phyloP scores from a whole-genome alignment of 2,329 filamentous ascomycete species.

The Penicillium hordei region DNA sequence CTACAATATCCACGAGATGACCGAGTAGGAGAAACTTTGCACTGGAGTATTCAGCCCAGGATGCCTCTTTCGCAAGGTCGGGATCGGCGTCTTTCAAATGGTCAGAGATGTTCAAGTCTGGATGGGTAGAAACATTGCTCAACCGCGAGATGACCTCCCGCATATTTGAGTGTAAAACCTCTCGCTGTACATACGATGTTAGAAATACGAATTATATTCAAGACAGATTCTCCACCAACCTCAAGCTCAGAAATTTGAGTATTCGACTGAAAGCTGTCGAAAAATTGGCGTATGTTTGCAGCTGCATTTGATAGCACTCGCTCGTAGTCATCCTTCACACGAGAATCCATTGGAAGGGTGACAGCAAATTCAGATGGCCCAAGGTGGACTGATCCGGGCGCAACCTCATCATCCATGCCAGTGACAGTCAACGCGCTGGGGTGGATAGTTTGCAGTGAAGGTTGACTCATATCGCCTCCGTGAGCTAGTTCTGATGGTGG shows the following conservation, averaged over 20 bases:
- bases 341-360: constrained; percentile 45
- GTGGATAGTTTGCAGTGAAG: constrained; percentile 37
- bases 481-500: constrained; percentile 30
- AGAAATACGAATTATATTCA: constrained; percentile 7
- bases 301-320: constrained; percentile 31
- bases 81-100: constrained; percentile 37
- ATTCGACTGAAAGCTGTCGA: constrained; percentile 22
- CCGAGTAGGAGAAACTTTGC: constrained; percentile 48
- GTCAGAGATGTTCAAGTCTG: constrained; percentile 45
- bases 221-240: constrained; percentile 21
- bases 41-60: constrained; percentile 50
- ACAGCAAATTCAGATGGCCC: constrained; percentile 44
- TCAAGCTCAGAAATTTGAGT: constrained; percentile 20
- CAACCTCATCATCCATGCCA: constrained; percentile 26
- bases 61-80: constrained; percentile 40
- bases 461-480: constrained; percentile 11
- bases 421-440: constrained; percentile 38
- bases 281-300: constrained; percentile 32
- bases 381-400: constrained; percentile 36
- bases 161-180: constrained; percentile 33
- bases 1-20: constrained; percentile 41
- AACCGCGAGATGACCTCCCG: constrained; percentile 37
- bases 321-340: constrained; percentile 46
- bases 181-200: constrained; percentile 23
- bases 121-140: constrained; percentile 46